Evolutionary conservation across 257 asterid genomes (phyloP), one percentile per base, ranked within the genome.

Genomic region (Mitragyna speciosa): DNA sequence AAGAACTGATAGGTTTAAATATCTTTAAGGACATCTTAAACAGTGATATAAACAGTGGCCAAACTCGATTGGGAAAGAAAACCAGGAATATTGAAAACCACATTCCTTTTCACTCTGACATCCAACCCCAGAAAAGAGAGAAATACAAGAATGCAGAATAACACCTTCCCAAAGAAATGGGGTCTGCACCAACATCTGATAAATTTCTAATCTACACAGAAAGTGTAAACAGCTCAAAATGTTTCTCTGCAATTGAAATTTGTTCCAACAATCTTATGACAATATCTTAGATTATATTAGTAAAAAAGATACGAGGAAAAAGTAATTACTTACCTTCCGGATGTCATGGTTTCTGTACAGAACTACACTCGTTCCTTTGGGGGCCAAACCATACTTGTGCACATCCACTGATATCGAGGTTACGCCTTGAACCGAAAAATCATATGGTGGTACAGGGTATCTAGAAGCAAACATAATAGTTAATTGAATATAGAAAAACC

Each of bases 311-410:
- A 54, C 43, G 26, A 56, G 10, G 51, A 36, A 36, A 36, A 36
- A 33, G 52, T 54, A 61, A 63, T 73, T 47, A 65, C 80, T 82
- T 88, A 94, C 98, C 98, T 96, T 96, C 49, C 99, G 90, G 82
- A 94, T 85, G 67, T 89, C 93, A 80, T 84, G 99, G 84, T 96
- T 83, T 86, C 92, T 86, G 87, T 96, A 96, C 52, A 96, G 87
- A 80, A 96, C 96, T 79, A 94, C 91, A 79, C 99, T 96, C 64
- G 99, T 96, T 89, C 99, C 99, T 87, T 96, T 96, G 56, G 99
- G 99, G 79, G 98, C 99, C 91, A 96, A 87, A 48, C 99, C 99
- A 85, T 96, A 96, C 86, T 96, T 96, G 90, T 96, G 99, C 47
- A 96, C 99, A 86, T 96, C 99, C 76, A 89, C 96, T 65, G 99